Conservation (phyloP, 495 filamentous ascomycete species). For the Penicillium bovifimosum region DNA sequence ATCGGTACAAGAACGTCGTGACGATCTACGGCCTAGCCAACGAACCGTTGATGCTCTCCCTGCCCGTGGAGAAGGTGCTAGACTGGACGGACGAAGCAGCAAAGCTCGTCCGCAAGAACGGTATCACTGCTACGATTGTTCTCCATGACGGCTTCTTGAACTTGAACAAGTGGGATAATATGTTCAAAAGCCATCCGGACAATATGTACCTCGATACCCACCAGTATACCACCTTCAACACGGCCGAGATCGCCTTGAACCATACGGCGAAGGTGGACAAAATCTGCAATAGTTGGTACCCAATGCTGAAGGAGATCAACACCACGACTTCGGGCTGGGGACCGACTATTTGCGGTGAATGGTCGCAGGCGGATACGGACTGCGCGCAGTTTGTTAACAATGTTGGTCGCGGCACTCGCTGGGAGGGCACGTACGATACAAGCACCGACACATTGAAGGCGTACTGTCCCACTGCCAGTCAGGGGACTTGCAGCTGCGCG, state of each 20-base stretch:
- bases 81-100: constrained; percentile 65
- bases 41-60: constrained; percentile 71
- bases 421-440: constrained; percentile 74
- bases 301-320: constrained; percentile 66
- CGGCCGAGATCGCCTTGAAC: constrained; percentile 62
- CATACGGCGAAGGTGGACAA: constrained; percentile 74
- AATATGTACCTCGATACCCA: constrained; percentile 81
- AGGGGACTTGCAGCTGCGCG: constrained; percentile 61
- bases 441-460: constrained; percentile 56
- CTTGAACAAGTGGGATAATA: constrained; percentile 70
- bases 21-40: constrained; percentile 83
- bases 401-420: constrained; percentile 80
- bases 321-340: constrained; percentile 75
- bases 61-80: constrained; percentile 54
- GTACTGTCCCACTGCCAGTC: constrained; percentile 61
- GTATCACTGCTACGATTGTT: constrained; percentile 58
- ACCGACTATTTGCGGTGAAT: constrained; percentile 95
- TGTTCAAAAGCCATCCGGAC: constrained; percentile 47
- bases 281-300: constrained; percentile 79
- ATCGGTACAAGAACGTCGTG: constrained; percentile 77
- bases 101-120: constrained; percentile 61
- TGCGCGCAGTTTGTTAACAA: constrained; percentile 86
- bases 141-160: constrained; percentile 85
- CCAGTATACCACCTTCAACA: constrained; percentile 89
- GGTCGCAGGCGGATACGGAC: constrained; percentile 97